These are phyloP conservation scores for Iris pallida DNA, from an alignment of 116 monocot genomes.

Conservation along the genomic window DNA sequence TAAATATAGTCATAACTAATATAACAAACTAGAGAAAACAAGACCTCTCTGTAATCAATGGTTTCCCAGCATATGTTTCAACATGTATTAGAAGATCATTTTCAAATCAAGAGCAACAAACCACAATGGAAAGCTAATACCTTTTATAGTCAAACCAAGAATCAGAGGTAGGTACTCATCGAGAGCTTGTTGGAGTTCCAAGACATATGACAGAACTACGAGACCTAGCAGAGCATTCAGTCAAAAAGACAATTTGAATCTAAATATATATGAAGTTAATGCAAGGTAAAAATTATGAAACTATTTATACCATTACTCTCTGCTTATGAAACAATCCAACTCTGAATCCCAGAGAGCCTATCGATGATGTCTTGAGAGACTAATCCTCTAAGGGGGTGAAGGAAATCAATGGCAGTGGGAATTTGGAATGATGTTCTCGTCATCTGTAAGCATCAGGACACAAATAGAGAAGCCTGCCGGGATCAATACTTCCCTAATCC, in stretches of 20 bases:
- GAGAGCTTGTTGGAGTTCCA: slow-evolving; percentile 41
- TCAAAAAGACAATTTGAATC: neutral
- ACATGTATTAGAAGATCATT: neutral
- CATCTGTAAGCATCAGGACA: too few relatives aligned
- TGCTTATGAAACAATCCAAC: slow-evolving; percentile 27
- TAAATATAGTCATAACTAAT: too few relatives aligned
- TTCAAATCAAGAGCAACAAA: neutral
- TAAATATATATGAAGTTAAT: neutral
- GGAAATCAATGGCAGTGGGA: slow-evolving; percentile 39
- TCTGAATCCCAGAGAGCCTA: slow-evolving; percentile 24
- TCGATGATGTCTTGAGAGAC: slow-evolving; percentile 40
- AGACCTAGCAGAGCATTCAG: slow-evolving; percentile 6
- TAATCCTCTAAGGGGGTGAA: slow-evolving; percentile 39
- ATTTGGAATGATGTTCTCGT: slow-evolving; percentile 23
- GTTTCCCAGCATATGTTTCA: too few relatives aligned
- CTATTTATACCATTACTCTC: slow-evolving; percentile 20
- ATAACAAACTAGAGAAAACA: too few relatives aligned
- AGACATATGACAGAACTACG: slow-evolving; percentile 24
- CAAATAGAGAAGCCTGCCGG: too few relatives aligned
- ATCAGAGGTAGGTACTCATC: slow-evolving; percentile 63
- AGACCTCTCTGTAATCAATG: too few relatives aligned
- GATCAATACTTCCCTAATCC: too few relatives aligned
- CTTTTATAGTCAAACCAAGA: slow-evolving; percentile 67
- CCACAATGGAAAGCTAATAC: slow-evolving; percentile 17
- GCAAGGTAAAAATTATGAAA: neutral